Evolutionary conservation across 768 basidiomycete species (phyloP), one percentile per base, ranked within the genome.

Genomic region (Cantharellus cinnabarinus): DNA sequence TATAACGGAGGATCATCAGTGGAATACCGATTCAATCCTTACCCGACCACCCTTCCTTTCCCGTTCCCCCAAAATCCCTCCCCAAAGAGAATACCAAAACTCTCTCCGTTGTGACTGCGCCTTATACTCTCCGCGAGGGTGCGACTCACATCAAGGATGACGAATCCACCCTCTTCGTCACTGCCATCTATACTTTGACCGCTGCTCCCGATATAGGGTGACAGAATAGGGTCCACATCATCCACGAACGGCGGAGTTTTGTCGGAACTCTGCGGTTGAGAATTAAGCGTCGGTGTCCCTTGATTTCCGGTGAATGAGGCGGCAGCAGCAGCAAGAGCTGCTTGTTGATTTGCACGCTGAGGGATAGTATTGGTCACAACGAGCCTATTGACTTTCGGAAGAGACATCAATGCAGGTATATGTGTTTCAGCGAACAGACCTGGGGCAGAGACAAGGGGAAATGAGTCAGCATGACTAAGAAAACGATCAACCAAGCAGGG

Each of bases 301-400:
- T 29, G 20, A 29, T 29, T 29, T 62, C 58, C 66, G 10, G 14
- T 44, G 60, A 51, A 38, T 57, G 44, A 15, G 56, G 44, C 20
- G 20, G 20, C 20, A 29, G 20, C 20, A 29, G 20, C 20, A 29
- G 20, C 20, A 29, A 29, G 20, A 5, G 56, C 35, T 15, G 41
- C 44, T 7, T 41, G 44, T 5, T 55, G 54, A 34, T 57, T 57
- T 39, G 61, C 61, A 35, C 68, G 76, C 75, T 95, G 91, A 15
- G 90, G 90, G 61, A 94, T 82, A 10, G 93, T 89, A 71, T 99
- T 99, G 54, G 95, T 95, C 42, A 97, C 89, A 69, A 99, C 87
- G 61, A 99, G 79, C 67, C 82, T 78, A 63, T 87, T 79, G 63
- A 99, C 74, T 29, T 29, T 29, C 2, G 88, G 87, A 38, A 93